Evolutionary conservation across 306 rosid genomes (phyloP).

Genomic region (Ammopiptanthus mongolicus): DNA sequence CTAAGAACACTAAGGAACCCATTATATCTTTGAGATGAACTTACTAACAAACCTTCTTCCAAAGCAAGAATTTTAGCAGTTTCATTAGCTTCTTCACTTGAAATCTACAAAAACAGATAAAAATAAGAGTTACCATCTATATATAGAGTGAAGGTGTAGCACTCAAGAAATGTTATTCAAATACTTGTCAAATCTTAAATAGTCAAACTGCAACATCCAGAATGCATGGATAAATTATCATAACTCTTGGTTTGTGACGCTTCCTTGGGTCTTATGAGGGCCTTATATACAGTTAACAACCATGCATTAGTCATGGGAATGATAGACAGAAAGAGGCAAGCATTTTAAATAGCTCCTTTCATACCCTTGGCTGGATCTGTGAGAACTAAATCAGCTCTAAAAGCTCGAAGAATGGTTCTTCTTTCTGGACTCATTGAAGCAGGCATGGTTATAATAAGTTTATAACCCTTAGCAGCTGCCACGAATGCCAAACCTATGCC

Average conservation of each 20-base stretch:
- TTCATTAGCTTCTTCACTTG: constrained; percentile 86
- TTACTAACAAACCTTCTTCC: constrained; percentile 82
- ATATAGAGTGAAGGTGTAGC: not conserved
- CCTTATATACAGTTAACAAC: constrained; percentile 44
- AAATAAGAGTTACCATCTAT: not conserved
- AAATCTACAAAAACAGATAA: constrained; percentile 48
- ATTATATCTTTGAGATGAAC: constrained; percentile 22
- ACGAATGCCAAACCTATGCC: too few species aligned
- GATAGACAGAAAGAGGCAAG: not conserved
- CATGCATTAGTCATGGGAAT: constrained; percentile 23
- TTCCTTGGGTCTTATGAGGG: constrained; percentile 97
- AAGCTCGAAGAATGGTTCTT: constrained; percentile 30
- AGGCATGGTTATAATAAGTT: too few species aligned
- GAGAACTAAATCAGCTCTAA: constrained; percentile 86
- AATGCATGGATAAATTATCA: too few species aligned
- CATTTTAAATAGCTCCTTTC: constrained; percentile 69
- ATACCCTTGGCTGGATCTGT: constrained; percentile 89
- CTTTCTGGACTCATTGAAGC: too few species aligned
- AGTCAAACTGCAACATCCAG: too few species aligned
- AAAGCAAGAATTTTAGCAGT: constrained; percentile 82
- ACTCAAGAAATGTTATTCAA: not conserved
- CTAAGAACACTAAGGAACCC: constrained; percentile 1
- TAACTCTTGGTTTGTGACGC: too few species aligned
- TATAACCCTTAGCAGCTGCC: too few species aligned
- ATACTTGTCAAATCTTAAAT: too few species aligned